Percentiles rank a stretch among this genome's conserved stretches.
These are phyloP conservation scores for Colletotrichum tanaceti DNA, from an alignment of 2,329 filamentous ascomycete genomes.

Conservation along the genomic window DNA sequence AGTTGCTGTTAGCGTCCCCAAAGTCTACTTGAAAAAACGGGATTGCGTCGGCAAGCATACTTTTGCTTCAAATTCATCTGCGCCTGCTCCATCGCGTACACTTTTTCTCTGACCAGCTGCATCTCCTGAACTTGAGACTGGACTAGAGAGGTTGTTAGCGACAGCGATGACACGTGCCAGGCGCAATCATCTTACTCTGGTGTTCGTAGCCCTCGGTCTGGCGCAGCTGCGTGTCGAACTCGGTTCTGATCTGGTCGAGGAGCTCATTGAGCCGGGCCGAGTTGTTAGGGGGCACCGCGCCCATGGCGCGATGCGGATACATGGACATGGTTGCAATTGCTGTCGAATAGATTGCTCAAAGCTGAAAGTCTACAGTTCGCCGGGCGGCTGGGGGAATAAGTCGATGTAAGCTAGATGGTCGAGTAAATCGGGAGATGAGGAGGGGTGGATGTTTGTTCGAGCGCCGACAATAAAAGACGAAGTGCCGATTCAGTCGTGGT, in stretches of 20 bases:
- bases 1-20: conserved; percentile 38
- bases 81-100: conserved; percentile 90
- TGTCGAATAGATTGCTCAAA: not conserved
- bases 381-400: conserved; percentile 9
- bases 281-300: conserved; percentile 70
- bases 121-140: conserved; percentile 93
- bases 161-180: not conserved
- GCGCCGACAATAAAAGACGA: conserved; percentile 8
- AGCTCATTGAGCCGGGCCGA: conserved; percentile 85
- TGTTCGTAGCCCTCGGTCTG: conserved; percentile 90
- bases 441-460: not conserved
- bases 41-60: conserved; percentile 63
- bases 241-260: conserved; percentile 87
- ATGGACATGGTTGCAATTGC: conserved; percentile 69
- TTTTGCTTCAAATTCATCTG: conserved; percentile 92
- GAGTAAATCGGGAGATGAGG: not conserved
- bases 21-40: too few relatives aligned
- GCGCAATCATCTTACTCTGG: conserved; percentile 76
- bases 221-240: conserved; percentile 88
- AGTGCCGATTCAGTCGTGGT: conserved; percentile 11
- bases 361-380: not conserved
- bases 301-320: conserved; percentile 92
- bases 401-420: not conserved
- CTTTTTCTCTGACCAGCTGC: conserved; percentile 91
- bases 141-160: conserved; percentile 65